phyloP scores from a whole-genome alignment of 176 grass and related monocot genomes.

The Elymus sibiricus region DNA sequence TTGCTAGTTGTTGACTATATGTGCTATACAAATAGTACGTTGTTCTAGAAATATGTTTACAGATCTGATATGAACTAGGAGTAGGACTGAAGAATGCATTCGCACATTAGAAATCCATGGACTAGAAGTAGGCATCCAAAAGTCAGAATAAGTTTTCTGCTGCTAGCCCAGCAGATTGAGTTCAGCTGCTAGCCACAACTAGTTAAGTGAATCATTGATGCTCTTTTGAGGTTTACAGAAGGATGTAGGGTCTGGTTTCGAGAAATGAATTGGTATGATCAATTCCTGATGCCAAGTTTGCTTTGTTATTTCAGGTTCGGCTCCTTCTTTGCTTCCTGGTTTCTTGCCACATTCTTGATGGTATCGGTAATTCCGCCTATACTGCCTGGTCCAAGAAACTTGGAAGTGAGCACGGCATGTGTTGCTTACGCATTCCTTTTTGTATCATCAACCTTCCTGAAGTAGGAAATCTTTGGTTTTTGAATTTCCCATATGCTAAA shows the following conservation, averaged over 20 bases:
- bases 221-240: background rate
- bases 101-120: background rate
- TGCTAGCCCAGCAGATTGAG: background rate
- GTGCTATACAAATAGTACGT: background rate
- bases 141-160: background rate
- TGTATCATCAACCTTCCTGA: constrained; percentile 80
- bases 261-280: background rate
- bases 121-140: background rate
- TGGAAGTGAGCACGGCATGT: constrained; percentile 85
- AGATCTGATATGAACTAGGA: background rate
- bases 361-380: constrained; percentile 85
- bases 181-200: background rate
- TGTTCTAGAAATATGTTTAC: background rate
- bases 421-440: constrained; percentile 83
- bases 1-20: background rate
- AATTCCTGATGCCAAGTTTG: constrained; percentile 18
- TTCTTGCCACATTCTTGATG: constrained; percentile 91
- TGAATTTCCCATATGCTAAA: constrained; percentile 10
- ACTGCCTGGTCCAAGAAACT: constrained; percentile 69
- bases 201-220: background rate
- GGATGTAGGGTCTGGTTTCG: background rate
- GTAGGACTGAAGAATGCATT: background rate
- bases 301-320: constrained; percentile 55
- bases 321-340: constrained; percentile 86
- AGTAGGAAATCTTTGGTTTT: constrained; percentile 43